Evolutionary conservation across 2,329 filamentous ascomycete species (phyloP).

Genomic region (Aureobasidium uvarum): DNA sequence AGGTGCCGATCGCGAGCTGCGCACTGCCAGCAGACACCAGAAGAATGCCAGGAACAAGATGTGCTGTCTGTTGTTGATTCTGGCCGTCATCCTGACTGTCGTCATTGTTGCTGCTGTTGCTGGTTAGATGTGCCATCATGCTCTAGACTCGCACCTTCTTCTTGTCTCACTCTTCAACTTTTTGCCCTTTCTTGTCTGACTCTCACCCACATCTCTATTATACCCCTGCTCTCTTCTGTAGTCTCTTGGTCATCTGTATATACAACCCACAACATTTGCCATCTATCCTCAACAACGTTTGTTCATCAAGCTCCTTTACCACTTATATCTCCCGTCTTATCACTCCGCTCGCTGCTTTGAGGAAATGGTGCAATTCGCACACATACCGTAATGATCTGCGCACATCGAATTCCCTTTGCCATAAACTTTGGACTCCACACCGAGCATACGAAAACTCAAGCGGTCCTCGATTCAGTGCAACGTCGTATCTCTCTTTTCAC

Average conservation of each 20-base stretch:
- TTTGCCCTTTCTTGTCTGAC: not conserved
- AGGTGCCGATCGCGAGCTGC: slow-evolving; percentile 81
- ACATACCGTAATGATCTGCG: not conserved
- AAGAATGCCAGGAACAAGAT: slow-evolving; percentile 93
- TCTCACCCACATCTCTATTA: slow-evolving; percentile 6
- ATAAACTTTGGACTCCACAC: not conserved
- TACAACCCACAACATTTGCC: not conserved
- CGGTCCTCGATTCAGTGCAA: not conserved
- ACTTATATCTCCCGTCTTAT: not conserved
- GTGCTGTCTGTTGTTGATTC: slow-evolving; percentile 84
- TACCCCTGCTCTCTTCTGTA: slow-evolving; percentile 9
- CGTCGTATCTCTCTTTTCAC: not conserved
- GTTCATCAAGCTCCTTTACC: not conserved
- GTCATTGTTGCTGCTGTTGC: slow-evolving; percentile 83
- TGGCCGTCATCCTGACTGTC: slow-evolving; percentile 85
- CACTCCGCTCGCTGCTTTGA: not conserved
- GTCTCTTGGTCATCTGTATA: not conserved
- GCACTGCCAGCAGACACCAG: slow-evolving; percentile 85
- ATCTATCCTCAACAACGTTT: not conserved
- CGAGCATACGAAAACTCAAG: not conserved
- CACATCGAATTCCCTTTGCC: too few relatives aligned
- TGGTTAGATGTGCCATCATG: slow-evolving; percentile 49
- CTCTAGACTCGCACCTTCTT: not conserved
- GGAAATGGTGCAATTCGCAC: not conserved
- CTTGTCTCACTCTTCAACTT: not conserved